Evolutionary conservation across 768 basidiomycete species (phyloP).

Genomic region (Hericium coralloides): DNA sequence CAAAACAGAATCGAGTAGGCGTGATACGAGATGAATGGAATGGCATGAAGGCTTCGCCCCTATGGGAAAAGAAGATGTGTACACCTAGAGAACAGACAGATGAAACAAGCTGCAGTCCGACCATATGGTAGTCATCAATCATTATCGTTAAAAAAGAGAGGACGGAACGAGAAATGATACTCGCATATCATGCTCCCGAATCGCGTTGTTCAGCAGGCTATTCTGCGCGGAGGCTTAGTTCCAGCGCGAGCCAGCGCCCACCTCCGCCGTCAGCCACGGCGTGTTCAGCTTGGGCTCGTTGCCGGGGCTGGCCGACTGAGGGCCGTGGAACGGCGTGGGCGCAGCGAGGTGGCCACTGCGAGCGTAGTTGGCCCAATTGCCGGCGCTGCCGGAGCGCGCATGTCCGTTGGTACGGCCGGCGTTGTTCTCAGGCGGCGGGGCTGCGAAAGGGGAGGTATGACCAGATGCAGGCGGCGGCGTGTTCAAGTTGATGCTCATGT

Average conservation of each 20-base stretch:
- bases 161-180: conserved; percentile 1
- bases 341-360: conserved; percentile 43
- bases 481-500: conserved; percentile 50
- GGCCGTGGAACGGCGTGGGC: conserved; percentile 35
- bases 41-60: background rate
- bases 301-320: conserved; percentile 48
- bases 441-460: conserved; percentile 30
- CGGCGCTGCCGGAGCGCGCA: conserved; percentile 70
- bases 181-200: conserved; percentile 9
- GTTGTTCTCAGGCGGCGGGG: conserved; percentile 30
- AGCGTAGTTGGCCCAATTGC: conserved; percentile 65
- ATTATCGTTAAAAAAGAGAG: conserved; percentile 8
- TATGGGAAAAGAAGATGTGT: conserved; percentile 4
- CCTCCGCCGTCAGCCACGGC: conserved; percentile 46
- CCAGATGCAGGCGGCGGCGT: conserved; percentile 46
- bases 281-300: conserved; percentile 47
- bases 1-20: conserved; percentile 7
- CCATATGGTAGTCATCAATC: conserved; percentile 2
- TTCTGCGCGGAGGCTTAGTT: background rate
- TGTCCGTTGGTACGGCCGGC: conserved; percentile 49
- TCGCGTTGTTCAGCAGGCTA: conserved; percentile 6
- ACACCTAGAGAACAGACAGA: conserved; percentile 9
- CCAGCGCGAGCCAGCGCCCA: conserved; percentile 4
- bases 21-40: conserved; percentile 1
- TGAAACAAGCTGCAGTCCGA: conserved; percentile 5